phyloP scores from a whole-genome alignment of 1,284 basidiomycete species.

The Trichosporon sp. region DNA sequence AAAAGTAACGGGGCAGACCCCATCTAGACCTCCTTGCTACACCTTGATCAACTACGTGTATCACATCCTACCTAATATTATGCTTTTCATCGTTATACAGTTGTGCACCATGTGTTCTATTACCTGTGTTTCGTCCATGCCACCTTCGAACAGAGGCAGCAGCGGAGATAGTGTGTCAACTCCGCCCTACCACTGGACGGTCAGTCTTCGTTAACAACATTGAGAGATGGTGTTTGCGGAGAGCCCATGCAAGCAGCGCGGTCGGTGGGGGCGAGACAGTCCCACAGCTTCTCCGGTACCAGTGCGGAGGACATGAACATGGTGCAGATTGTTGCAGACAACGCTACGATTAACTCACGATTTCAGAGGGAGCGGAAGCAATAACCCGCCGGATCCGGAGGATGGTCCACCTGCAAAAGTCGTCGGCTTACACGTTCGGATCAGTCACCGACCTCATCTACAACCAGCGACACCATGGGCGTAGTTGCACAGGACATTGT shows the following conservation, averaged over 20 bases:
- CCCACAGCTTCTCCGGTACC: too few species aligned
- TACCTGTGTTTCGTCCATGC: not conserved
- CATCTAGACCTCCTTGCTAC: not conserved
- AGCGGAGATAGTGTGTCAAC: too few species aligned
- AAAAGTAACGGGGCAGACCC: not conserved
- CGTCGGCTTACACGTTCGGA: slow-evolving; percentile 4
- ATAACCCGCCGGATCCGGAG: not conserved
- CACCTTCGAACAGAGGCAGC: too few species aligned
- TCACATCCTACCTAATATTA: slow-evolving; percentile 7
- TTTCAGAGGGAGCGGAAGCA: slow-evolving; percentile 8
- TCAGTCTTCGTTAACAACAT: too few species aligned
- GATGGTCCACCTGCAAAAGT: not conserved
- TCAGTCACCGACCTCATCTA: not conserved
- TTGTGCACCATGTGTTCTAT: slow-evolving; percentile 12
- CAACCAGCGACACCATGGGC: slow-evolving; percentile 32
- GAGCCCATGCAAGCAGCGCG: too few species aligned
- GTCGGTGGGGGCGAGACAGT: too few species aligned
- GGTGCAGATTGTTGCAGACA: too few species aligned
- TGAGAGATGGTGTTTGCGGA: too few species aligned
- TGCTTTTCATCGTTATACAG: not conserved
- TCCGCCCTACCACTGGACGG: too few species aligned
- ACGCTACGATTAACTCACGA: not conserved
- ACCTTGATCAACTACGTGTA: slow-evolving; percentile 10
- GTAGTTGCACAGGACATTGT: slow-evolving; percentile 35
- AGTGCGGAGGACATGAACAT: too few species aligned